Base-by-base conservation (phyloP, 768 basidiomycete genomes). In the Lentinula boryana region DNA sequence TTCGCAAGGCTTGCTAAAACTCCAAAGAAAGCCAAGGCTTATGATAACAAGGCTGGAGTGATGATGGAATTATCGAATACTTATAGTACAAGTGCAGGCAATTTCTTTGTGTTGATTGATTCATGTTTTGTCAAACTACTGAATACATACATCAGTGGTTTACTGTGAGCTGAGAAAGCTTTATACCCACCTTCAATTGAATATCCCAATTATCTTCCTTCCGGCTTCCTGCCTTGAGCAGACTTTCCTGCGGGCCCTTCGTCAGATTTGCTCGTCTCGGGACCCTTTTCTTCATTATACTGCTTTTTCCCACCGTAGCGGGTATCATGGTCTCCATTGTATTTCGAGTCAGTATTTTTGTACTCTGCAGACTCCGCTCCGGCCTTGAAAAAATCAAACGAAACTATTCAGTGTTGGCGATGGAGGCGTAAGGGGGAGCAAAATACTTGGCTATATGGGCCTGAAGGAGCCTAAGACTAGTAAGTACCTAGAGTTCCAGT, bases 301-400 rank as follows among this genome's bases (percentile, higher is more conserved):
- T 40, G 55, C n/a, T 49, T 58, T 18, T 35, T 58, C 10, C 57
- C 57, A 49, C 57, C 57, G 18, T 58, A 58, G 4, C 57, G 33
- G 40, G 54, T 46, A 50, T 58, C 57, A n/a, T 58, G 57, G 6
- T 50, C 57, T 27, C 48, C 44, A 36, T 50, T 50, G 23, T 58
- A 50, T 13, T 46, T 44, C 5, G 38, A 31, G n/a, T 56, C 31
- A 2, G 55, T 56, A 12, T 56, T 56, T 23, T 1, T 40, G 23
- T 56, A 56, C 16, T 56, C 55, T 23, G 55, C 55, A 15, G 55
- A 56, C 38, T 56, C 55, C 23, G 55, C 55, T 27, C 55, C 55
- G 8, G 43, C 46, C 46, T 48, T 48, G 18, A 23, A 12, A 5
- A 48, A 44, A 15, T 8, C 7, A 13, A 44, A 44, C 15, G n/a